Conservation (phyloP, 2,329 filamentous ascomycete species). For the Trichophyton simii region DNA sequence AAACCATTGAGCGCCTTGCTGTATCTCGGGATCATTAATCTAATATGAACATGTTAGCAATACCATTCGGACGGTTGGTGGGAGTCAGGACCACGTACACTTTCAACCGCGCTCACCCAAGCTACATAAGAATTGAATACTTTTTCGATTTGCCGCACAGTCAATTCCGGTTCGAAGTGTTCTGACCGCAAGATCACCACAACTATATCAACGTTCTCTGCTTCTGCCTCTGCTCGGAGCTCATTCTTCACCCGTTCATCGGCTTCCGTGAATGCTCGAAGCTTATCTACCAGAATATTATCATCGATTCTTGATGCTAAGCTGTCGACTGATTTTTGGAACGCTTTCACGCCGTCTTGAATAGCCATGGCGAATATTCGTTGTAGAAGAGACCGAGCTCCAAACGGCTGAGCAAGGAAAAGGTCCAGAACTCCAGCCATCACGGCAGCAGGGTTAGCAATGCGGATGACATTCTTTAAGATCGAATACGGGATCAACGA, state of each 20-base stretch:
- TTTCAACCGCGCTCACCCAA: slow-evolving; percentile 89
- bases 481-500: slow-evolving; percentile 86
- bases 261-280: slow-evolving; percentile 65
- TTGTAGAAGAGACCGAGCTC: slow-evolving; percentile 78
- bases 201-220: slow-evolving; percentile 69
- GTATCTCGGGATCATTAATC: slow-evolving; percentile 65
- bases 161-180: slow-evolving; percentile 57
- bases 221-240: slow-evolving; percentile 59
- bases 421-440: slow-evolving; percentile 94
- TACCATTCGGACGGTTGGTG: not conserved
- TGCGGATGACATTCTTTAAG: slow-evolving; percentile 91
- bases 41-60: slow-evolving; percentile 13
- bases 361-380: slow-evolving; percentile 87
- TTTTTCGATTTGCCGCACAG: slow-evolving; percentile 61
- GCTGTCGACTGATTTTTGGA: slow-evolving; percentile 75
- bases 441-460: slow-evolving; percentile 90
- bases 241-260: slow-evolving; percentile 61
- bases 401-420: slow-evolving; percentile 91
- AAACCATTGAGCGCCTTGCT: slow-evolving; percentile 80
- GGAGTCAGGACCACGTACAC: slow-evolving; percentile 34
- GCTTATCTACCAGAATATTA: slow-evolving; percentile 61
- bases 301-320: slow-evolving; percentile 71
- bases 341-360: slow-evolving; percentile 74
- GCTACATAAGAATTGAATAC: slow-evolving; percentile 92
- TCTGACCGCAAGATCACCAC: slow-evolving; percentile 76